These are phyloP conservation scores for Wickerhamomyces silvicola DNA, from an alignment of 805 yeast species.

Conservation along the genomic window DNA sequence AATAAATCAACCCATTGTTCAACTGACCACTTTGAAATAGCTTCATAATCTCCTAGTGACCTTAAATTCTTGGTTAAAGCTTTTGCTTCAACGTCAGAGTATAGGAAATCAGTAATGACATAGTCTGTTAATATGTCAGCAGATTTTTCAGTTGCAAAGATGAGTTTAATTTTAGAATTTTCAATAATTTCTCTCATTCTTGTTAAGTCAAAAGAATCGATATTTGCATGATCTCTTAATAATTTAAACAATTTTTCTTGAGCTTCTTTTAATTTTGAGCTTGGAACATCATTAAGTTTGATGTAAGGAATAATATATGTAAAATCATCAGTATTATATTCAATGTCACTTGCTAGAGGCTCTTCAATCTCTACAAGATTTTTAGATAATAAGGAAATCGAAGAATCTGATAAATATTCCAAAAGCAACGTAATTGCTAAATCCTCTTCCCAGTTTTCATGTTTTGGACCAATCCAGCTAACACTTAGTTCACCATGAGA, in stretches of 20 bases:
- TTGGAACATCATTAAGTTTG: slow-evolving; percentile 68
- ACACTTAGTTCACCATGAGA: slow-evolving; percentile 68
- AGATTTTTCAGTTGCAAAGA: slow-evolving; percentile 56
- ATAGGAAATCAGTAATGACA: slow-evolving; percentile 74
- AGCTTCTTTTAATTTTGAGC: slow-evolving; percentile 49
- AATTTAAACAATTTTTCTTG: slow-evolving; percentile 44
- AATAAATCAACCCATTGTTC: slow-evolving; percentile 63
- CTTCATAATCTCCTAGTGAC: slow-evolving; percentile 47
- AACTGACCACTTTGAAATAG: slow-evolving; percentile 51
- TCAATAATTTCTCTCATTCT: slow-evolving; percentile 65
- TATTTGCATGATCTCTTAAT: slow-evolving; percentile 44
- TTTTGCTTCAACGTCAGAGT: slow-evolving; percentile 60
- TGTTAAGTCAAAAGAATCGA: slow-evolving; percentile 48
- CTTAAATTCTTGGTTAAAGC: slow-evolving; percentile 51
- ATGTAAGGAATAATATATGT: slow-evolving; percentile 50
- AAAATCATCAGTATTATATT: slow-evolving; percentile 70
- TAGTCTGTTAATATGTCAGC: slow-evolving; percentile 55
- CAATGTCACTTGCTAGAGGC: slow-evolving; percentile 71
- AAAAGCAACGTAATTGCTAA: slow-evolving; percentile 69
- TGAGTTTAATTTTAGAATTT: slow-evolving; percentile 54
- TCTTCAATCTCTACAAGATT: slow-evolving; percentile 73
- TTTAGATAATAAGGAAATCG: slow-evolving; percentile 69
- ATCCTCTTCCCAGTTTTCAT: slow-evolving; percentile 42
- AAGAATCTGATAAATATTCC: slow-evolving; percentile 67
- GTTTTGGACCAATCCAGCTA: slow-evolving; percentile 78